Base-by-base conservation (phyloP, 345 rosid species). In the Eucalyptus erythrocorys region DNA sequence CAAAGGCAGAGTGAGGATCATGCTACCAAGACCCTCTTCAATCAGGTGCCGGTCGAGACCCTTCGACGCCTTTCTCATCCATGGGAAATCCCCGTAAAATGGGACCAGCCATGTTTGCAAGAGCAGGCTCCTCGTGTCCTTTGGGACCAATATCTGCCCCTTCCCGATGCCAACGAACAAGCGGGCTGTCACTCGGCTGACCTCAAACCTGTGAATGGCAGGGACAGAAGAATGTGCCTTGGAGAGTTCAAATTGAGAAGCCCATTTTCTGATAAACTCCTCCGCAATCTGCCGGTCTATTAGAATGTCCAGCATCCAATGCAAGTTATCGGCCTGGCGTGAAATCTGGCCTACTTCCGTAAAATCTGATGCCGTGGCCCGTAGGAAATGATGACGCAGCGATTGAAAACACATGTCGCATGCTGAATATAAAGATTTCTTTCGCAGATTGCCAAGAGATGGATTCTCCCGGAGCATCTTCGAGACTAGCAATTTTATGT, bases 381-480 rank as follows among this genome's bases (percentile, higher is more conserved):
- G 93, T 49, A 96, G 91, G 93, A 97, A 96, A 91, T 94, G 94
- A 49, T 91, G 88, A 5, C 51, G 90, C 81, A 97, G 97, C 90
- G 93, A 91, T 84, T 94, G 95, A 95, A 98, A 91, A 92, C 99
- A 98, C 43, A 94, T 92, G 40, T 95, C 95, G 45, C 98, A 96
- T 86, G 99, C 99, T 4, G 94, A 93, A 89, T 98, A 98, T 87
- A 98, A 89, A 0, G 99, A 97, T 91, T 96, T 99, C 92, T 95
- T 98, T 71, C 95, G 89, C 53, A 95, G 94, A 92, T 95, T 97
- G 86, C 92, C 94, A 16, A 95, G 98, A 24, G 98, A 98, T 4
- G 99, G 93, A 92, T 94, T 98, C 94, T 98, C 99, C 34, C 92
- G 95, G 85, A 98, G 99, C 99, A 98, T 96, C 92, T 97, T 98